Conservation (phyloP, 192 early-diverging fungal species). For the Umbelopsis isabellina region DNA sequence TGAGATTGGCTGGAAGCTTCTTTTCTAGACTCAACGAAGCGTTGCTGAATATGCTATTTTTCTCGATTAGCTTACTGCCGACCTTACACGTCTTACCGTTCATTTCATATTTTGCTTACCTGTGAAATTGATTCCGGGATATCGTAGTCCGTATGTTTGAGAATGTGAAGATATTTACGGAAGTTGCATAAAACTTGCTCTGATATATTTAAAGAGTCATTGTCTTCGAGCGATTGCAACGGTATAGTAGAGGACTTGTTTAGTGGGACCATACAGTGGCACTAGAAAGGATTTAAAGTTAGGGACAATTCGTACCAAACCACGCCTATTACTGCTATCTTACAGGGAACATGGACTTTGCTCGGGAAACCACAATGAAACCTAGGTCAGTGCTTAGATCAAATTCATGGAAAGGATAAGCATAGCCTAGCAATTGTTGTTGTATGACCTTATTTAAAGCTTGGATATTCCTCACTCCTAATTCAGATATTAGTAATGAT, state of each 20-base stretch:
- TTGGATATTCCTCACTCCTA: slow-evolving; percentile 71
- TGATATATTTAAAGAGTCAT: slow-evolving; percentile 38
- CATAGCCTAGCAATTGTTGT: slow-evolving; percentile 65
- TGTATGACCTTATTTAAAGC: slow-evolving; percentile 62
- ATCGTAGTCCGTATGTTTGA: slow-evolving; percentile 55
- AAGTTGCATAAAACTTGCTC: slow-evolving; percentile 52
- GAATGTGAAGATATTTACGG: slow-evolving; percentile 61
- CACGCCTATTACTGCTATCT: slow-evolving; percentile 7
- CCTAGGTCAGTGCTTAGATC: slow-evolving; percentile 71
- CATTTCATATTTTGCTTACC: slow-evolving; percentile 22
- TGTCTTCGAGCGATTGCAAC: slow-evolving; percentile 24
- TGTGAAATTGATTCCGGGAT: slow-evolving; percentile 67
- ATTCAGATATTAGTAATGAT: not conserved
- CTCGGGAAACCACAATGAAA: slow-evolving; percentile 63
- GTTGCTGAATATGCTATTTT: slow-evolving; percentile 43
- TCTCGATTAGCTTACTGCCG: not conserved
- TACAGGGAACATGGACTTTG: slow-evolving; percentile 72
- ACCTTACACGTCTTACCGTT: not conserved
- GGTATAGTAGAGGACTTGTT: not conserved
- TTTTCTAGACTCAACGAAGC: slow-evolving; percentile 44
- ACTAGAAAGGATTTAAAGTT: slow-evolving; percentile 11
- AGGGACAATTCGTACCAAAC: not conserved
- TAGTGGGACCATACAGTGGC: slow-evolving; percentile 29
- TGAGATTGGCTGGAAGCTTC: slow-evolving; percentile 20
- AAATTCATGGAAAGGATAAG: slow-evolving; percentile 72